Evolutionary conservation across 2,329 filamentous ascomycete genomes (phyloP), one percentile per base, ranked within the genome.

Genomic region (Tolypocladium paradoxum): DNA sequence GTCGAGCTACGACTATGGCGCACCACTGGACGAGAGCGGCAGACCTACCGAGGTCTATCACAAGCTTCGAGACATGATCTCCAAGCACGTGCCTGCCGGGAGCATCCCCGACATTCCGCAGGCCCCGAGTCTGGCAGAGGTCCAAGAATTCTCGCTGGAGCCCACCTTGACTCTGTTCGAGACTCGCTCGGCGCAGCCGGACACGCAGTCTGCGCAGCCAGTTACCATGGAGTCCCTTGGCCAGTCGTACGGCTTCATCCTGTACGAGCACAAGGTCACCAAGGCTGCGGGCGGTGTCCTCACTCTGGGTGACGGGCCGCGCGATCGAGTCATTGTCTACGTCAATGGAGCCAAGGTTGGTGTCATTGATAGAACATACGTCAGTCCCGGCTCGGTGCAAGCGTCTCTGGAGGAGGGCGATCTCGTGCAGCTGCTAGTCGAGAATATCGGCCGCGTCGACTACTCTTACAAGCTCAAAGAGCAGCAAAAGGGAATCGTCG

Each of bases 381-480:
- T 61, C 40, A 56, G 60, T 11, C 74, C 74, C 0, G 60, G 61
- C 1, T 65, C 62, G 4, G 67, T 78, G 14, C 66, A 54, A 0
- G 49, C 78, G 1, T 54, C 60, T 0, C 61, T 78, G 8, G 57
- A 62, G 20, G 56, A 59, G 1, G 72, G 72, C 6, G 73, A 76
- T 56, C 65, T 58, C 27, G 55, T 77, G 6, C 64, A 70, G 53
- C 66, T 77, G 0, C 60, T 78, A 4, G 70, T 77, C 1, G 76
- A 79, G 60, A 78, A 78, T 49, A 65, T 78, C n/a, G 76, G 75
- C 1, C 68, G 76, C 3, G 72, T 77, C 1, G 71, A 77, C 55
- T 76, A 73, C 55, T 68, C 68, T 48, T 68, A 70, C 3, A 60
- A 63, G 6, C 64, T 76, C 11, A 63, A 64, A 6, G 74, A 79